A percentile compares a stretch with the other conserved stretches of the same genome.
phyloP scores from a whole-genome alignment of 192 early-diverging fungal genomes.

The Backusella australiensis region DNA sequence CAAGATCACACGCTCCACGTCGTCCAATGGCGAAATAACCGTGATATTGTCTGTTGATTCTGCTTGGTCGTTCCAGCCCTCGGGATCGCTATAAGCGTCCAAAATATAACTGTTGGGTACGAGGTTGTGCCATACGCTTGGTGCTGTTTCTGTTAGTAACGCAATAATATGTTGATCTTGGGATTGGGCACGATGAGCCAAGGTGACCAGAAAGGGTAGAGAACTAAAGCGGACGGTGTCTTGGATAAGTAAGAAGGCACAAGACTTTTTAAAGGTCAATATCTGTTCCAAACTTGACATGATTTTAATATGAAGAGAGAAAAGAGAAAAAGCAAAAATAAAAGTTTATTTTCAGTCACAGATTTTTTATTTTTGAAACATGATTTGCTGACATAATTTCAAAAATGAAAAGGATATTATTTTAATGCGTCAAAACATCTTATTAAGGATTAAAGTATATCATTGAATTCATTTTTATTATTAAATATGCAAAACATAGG shows the following conservation, averaged over 20 bases:
- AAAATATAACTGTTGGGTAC: not conserved
- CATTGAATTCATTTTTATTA: too few species aligned
- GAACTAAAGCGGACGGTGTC: constrained; percentile 13
- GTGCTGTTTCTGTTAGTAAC: constrained; percentile 29
- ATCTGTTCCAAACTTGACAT: constrained; percentile 22
- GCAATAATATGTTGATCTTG: constrained; percentile 15
- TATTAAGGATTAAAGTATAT: too few species aligned
- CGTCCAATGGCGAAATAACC: not conserved
- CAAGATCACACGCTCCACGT: not conserved
- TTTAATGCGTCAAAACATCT: too few species aligned
- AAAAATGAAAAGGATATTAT: too few species aligned
- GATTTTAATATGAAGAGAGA: not conserved
- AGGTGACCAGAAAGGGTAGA: constrained; percentile 6
- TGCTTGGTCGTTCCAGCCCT: constrained; percentile 23
- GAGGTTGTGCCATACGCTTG: constrained; percentile 12
- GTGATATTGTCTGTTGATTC: not conserved
- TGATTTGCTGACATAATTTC: too few species aligned
- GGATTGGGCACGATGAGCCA: constrained; percentile 10
- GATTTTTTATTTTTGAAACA: too few species aligned
- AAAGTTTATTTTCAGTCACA: too few species aligned
- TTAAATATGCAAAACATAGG: too few species aligned
- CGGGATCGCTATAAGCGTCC: constrained; percentile 33
- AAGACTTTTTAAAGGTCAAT: constrained; percentile 20
- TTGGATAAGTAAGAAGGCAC: constrained; percentile 19
- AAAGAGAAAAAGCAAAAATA: not conserved